Evolutionary conservation across 805 yeast species (phyloP), one percentile per base, ranked within the genome.

Genomic region (Wickerhamiella spandovensis): DNA sequence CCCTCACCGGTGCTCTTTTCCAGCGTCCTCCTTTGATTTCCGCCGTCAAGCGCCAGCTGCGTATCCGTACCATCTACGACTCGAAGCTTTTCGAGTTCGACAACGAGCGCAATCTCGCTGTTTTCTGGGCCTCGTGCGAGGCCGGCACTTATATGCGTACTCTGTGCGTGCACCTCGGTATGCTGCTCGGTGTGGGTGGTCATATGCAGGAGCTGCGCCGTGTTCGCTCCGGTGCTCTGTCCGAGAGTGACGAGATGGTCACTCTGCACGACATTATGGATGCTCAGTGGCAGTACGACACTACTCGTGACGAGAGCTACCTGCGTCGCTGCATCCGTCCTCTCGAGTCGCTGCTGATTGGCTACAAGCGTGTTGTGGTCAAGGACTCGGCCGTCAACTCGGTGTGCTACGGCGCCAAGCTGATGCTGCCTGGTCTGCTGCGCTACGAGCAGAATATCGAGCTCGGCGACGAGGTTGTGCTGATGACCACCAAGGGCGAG

Each of bases 111-210:
- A 90, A 92, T 61, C 76, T 92, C 55, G 95, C 95, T 73, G 97
- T 92, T 35, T 92, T 92, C 75, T 92, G 98, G 98, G 98, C 97
- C 53, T 84, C 95, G 42, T 92, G 98, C 78, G 98, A 92, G 75
- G 98, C 98, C 54, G 98, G 98, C 72, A 92, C 98, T 54, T 92
- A 92, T 73, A 92, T 92, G 96, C 84, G 98, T 78, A 92, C 98
- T 47, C 74, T 92, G 62, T 92, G 98, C 82, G 98, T 92, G 51
- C 98, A 92, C 71, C 74, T 92, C 64, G 98, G 98, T 73, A 89
- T 92, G 95, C 76, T 92, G 53, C 76, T 92, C 58, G 97, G 97
- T 63, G 97, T 88, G 60, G 98, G 98, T 69, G 98, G 97, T 60
- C 98, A 92, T 74, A 92, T 92, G 98, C 98, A 92, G 78, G 98